Conservation (phyloP, 306 rosid species). For the Cucurbita pepo region DNA sequence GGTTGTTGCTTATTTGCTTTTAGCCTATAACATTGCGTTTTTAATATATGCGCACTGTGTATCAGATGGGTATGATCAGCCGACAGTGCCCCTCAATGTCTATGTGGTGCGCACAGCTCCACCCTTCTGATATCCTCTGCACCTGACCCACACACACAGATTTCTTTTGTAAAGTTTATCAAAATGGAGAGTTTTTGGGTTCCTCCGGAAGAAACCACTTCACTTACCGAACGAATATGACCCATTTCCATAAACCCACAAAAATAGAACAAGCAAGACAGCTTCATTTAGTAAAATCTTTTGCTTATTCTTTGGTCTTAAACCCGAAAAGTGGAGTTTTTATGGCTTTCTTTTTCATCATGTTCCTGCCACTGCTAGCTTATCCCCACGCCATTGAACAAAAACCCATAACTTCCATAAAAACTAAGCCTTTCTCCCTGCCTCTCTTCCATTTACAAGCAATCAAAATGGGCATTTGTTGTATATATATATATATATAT, state of each 20-base stretch:
- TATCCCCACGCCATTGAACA: background rate
- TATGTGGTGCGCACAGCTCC: background rate
- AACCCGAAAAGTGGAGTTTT: background rate
- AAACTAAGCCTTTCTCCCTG: background rate
- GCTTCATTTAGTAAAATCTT: background rate
- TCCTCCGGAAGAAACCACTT: background rate
- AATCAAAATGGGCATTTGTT: background rate
- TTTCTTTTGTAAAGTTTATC: background rate
- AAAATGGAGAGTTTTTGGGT: background rate
- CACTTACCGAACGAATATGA: background rate
- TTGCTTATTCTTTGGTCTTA: background rate
- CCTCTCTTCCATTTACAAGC: background rate
- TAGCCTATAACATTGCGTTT: too few species aligned
- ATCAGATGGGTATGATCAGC: background rate
- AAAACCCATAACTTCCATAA: background rate
- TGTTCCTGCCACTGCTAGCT: background rate
- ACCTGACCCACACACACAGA: background rate
- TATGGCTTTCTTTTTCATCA: background rate
- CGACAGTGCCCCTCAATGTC: too few species aligned
- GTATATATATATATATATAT: background rate
- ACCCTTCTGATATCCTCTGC: background rate
- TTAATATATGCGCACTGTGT: too few species aligned
- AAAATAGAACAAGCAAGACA: background rate
- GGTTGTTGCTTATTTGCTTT: too few species aligned
- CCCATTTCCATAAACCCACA: background rate